Conservation (phyloP, 768 basidiomycete genomes). For the Xerocomus spinulosus region DNA sequence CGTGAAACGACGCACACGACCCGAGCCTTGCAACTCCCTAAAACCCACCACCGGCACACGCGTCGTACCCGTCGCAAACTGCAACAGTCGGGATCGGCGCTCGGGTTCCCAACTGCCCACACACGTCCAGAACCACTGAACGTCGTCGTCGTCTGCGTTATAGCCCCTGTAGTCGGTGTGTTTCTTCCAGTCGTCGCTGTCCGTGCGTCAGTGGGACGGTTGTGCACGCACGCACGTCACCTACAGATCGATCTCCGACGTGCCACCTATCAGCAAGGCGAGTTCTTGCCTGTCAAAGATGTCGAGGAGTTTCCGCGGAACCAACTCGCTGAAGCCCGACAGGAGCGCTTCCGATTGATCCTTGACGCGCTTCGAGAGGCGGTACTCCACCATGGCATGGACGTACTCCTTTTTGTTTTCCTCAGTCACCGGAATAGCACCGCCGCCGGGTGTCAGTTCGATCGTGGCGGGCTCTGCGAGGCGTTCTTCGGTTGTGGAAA, state of each 20-base stretch:
- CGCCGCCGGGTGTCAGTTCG: slow-evolving; percentile 87
- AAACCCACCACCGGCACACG: slow-evolving; percentile 98
- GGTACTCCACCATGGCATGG: slow-evolving; percentile 90
- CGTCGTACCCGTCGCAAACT: slow-evolving; percentile 96
- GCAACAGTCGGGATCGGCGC: slow-evolving; percentile 91
- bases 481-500: slow-evolving; percentile 94
- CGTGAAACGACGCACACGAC: slow-evolving; percentile 94
- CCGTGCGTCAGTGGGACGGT: not conserved
- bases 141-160: slow-evolving; percentile 90
- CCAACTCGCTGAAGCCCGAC: slow-evolving; percentile 99
- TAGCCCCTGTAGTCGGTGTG: slow-evolving; percentile 99
- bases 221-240: slow-evolving; percentile 31
- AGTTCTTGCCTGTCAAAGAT: slow-evolving; percentile 99
- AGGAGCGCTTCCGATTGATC: slow-evolving; percentile 99
- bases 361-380: slow-evolving; percentile 94
- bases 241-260: slow-evolving; percentile 99
- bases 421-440: slow-evolving; percentile 82
- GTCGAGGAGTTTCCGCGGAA: slow-evolving; percentile 95
- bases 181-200: slow-evolving; percentile 95
- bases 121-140: slow-evolving; percentile 99
- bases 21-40: slow-evolving; percentile 97
- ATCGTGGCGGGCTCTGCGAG: slow-evolving; percentile 98
- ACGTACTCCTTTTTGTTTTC: slow-evolving; percentile 99
- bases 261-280: slow-evolving; percentile 95
- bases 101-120: slow-evolving; percentile 97